These are phyloP conservation scores for Moesziomyces globuligerus DNA, from an alignment of 1,284 basidiomycete genomes.

Conservation along the genomic window DNA sequence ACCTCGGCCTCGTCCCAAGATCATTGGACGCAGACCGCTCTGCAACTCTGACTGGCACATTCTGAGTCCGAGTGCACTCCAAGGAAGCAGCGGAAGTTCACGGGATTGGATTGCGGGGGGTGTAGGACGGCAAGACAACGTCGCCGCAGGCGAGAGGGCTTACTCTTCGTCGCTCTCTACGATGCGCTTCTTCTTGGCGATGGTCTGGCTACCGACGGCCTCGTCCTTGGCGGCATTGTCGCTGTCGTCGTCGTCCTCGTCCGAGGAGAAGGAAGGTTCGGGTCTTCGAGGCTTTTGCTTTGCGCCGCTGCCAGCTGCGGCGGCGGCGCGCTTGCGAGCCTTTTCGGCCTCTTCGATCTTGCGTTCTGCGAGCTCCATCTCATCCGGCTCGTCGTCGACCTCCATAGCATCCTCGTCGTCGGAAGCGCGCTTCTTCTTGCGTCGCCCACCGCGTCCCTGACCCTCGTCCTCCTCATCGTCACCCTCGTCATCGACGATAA, in stretches of 20 bases:
- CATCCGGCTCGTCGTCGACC: constrained; percentile 61
- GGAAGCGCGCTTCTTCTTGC: constrained; percentile 33
- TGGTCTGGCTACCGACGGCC: constrained; percentile 18
- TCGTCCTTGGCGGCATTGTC: constrained; percentile 29
- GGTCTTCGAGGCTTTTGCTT: too few species aligned
- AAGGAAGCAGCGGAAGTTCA: too few species aligned
- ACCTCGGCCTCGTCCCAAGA: too few species aligned
- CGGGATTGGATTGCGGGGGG: too few species aligned
- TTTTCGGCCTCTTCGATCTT: constrained; percentile 47
- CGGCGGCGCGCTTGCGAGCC: constrained; percentile 38
- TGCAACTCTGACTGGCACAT: too few species aligned
- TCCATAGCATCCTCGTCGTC: constrained; percentile 56
- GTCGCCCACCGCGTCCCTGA: constrained; percentile 12
- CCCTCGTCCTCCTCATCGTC: constrained; percentile 47
- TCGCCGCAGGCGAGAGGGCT: too few species aligned
- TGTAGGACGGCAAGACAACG: too few species aligned
- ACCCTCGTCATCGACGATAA: constrained; percentile 59
- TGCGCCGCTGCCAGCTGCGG: constrained; percentile 20
- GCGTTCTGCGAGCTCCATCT: constrained; percentile 56
- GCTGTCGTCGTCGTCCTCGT: constrained; percentile 45
- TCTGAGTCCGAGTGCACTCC: too few species aligned
- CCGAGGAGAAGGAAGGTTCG: constrained; percentile 38
- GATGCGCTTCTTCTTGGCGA: constrained; percentile 51
- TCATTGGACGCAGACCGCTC: too few species aligned
- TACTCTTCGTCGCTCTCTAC: constrained; percentile 51